Evolutionary conservation across 768 basidiomycete species (phyloP).

Genomic region (Cystofilobasidium bisporidii): DNA sequence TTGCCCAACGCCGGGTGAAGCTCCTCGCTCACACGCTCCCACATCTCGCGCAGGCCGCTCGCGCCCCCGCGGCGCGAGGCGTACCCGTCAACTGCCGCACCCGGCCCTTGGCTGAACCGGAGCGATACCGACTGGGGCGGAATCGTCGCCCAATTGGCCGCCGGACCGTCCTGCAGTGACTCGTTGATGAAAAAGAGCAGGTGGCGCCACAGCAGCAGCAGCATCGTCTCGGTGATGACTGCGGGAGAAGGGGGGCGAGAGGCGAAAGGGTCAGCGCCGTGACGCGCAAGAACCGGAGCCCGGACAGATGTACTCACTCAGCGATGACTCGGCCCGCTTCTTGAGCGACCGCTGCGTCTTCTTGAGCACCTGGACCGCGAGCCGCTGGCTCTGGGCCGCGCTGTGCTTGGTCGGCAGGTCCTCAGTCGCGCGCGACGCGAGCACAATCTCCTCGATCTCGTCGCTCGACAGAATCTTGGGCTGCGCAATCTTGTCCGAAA

Average conservation of each 20-base stretch:
- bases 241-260: not conserved
- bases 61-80: constrained; percentile 21
- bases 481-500: constrained; percentile 62
- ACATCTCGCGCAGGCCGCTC: constrained; percentile 49
- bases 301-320: too few relatives aligned
- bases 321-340: not conserved
- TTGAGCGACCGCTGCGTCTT: too few relatives aligned
- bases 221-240: constrained; percentile 67
- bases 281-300: too few relatives aligned
- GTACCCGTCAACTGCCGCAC: not conserved
- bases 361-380: too few relatives aligned
- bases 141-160: constrained; percentile 30
- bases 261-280: not conserved
- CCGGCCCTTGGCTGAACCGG: constrained; percentile 23
- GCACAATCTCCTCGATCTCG: constrained; percentile 59
- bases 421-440: constrained; percentile 3
- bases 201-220: constrained; percentile 74
- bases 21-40: constrained; percentile 49
- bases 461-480: constrained; percentile 61
- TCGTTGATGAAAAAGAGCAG: constrained; percentile 51
- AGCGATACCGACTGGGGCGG: constrained; percentile 24
- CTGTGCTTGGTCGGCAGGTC: constrained; percentile 20
- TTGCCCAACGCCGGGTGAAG: constrained; percentile 52
- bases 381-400: constrained; percentile 7
- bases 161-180: constrained; percentile 32